Percentiles rank a stretch among this genome's conserved stretches.
These are phyloP conservation scores for Suillus brevipes DNA, from an alignment of 768 basidiomycete genomes.

Conservation along the genomic window DNA sequence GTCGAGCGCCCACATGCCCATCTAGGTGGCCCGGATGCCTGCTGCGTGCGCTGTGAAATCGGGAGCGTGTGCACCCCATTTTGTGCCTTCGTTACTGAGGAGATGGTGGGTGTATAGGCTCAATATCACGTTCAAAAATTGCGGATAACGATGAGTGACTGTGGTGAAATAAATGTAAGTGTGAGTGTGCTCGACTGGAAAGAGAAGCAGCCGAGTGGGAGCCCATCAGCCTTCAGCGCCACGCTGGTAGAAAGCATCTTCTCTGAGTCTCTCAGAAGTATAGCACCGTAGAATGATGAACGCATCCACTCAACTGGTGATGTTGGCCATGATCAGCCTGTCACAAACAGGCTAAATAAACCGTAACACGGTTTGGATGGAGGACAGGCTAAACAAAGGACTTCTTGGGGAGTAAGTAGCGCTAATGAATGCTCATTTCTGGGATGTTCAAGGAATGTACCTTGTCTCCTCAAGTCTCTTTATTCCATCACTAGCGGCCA, in stretches of 20 bases:
- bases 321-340: too few species aligned
- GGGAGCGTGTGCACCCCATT: slow-evolving; percentile 29
- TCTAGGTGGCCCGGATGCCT: slow-evolving; percentile 73
- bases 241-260: not conserved
- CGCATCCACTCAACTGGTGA: not conserved
- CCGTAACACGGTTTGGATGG: not conserved
- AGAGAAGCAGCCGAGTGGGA: slow-evolving; percentile 59
- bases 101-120: slow-evolving; percentile 47
- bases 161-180: slow-evolving; percentile 4
- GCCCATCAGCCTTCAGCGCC: slow-evolving; percentile 20
- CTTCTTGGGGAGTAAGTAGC: not conserved
- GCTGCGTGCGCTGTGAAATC: slow-evolving; percentile 36
- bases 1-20: slow-evolving; percentile 84
- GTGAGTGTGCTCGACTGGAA: slow-evolving; percentile 46
- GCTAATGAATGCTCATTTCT: not conserved
- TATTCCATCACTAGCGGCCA: too few species aligned
- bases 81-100: slow-evolving; percentile 43
- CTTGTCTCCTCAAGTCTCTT: not conserved
- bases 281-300: not conserved
- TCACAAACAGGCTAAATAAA: not conserved
- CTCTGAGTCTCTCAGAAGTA: too few species aligned
- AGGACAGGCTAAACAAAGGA: not conserved
- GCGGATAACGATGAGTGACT: slow-evolving; percentile 79
- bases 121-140: slow-evolving; percentile 91
- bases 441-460: not conserved